Evolutionary conservation across 2,329 filamentous ascomycete genomes (phyloP), one percentile per base, ranked within the genome.

Genomic region (Xylariales sp.): DNA sequence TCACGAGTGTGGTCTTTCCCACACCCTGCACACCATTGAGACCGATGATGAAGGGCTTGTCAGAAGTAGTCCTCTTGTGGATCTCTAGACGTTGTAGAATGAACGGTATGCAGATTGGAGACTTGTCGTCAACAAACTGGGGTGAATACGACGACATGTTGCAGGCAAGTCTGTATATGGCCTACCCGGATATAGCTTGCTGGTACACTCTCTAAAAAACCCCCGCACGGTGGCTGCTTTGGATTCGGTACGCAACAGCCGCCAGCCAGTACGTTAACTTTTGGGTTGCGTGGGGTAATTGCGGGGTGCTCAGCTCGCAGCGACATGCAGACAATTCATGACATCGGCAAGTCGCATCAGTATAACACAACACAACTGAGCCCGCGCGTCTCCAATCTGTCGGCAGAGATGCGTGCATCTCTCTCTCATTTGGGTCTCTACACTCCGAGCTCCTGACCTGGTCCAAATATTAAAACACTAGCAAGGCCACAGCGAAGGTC

Each of bases 1-100:
- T 73, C 27, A 90, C 89, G 54, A 95, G 76, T 10, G 90, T 94
- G 3, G 90, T 94, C 69, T 97, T 96, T 51, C 91, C 91, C 27
- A 87, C 84, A 46, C 91, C 91, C 66, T 96, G 91, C 20, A 95
- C 80, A 46, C 90, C 91, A 54, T 94, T 95, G 54, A 97, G 76
- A 34, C 89, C 91, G 48, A 96, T 74, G 60, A 95, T 80, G 62
- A 95, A 86, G 20, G 89, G 88, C 15, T 74, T 75, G 38, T 67
- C 57, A 16, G 51, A 40, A 41, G 55, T 54, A 44, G 58, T 35
- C 40, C 58, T 43, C 46, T 66, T 67, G 58, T 84, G 76, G 25
- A 60, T 48, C 44, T 70, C 59, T 43, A 88, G 68, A 33, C 73
- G 76, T 28, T 76, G 66, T 25, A 86, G 71, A 46, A 89, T 84